Base-by-base conservation (phyloP, 2,329 filamentous ascomycete genomes). In the Stagonosporopsis rhizophila region DNA sequence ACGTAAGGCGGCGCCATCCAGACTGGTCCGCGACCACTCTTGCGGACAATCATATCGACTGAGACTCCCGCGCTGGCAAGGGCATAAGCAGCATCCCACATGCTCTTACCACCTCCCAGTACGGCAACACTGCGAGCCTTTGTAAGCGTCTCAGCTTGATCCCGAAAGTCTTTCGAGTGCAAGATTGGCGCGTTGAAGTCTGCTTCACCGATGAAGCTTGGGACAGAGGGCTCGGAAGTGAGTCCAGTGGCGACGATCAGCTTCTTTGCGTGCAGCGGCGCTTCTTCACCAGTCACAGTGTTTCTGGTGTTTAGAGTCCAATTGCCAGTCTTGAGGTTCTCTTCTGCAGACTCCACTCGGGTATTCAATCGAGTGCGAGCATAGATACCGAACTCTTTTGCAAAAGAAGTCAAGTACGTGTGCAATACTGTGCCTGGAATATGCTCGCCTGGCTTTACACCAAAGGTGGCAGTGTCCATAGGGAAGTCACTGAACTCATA, bases 211-310 rank as follows among this genome's bases (percentile, higher is more conserved):
- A 80, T 17, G 79, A 76, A 81, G 1, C 67, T 62, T 0, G 87
- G 85, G 20, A 87, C 73, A 46, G 82, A 81, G 0, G 87, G 81
- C 42, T 82, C 75, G 2, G 84, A 88, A 0, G 84, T 85, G 22
- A 87, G 72, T 1, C 87, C 87, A 1, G 85, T 86, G 1, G 87
- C 85, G 6, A 89, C 70, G 28, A 90, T 81, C 42, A 90, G 74
- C 65, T 85, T 87, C 14, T 70, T 72, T 1, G 75, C 22, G 14
- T 51, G 39, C 5, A 58, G 40, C 25, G 20, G 9, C 2, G 45
- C 39, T 32, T 41, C 35, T 46, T 50, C 50, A 27, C 30, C 50
- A 6, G 55, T 54, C 45, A 49, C 12, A 11, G 41, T 46, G 20
- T 44, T 46, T 12, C 20, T 40, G 8, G 44, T 54, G 1, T 38